Percentiles rank a stretch among this genome's conserved stretches.
Conservation (phyloP, 129 eudicot genomes). For the Apium graveolens region DNA sequence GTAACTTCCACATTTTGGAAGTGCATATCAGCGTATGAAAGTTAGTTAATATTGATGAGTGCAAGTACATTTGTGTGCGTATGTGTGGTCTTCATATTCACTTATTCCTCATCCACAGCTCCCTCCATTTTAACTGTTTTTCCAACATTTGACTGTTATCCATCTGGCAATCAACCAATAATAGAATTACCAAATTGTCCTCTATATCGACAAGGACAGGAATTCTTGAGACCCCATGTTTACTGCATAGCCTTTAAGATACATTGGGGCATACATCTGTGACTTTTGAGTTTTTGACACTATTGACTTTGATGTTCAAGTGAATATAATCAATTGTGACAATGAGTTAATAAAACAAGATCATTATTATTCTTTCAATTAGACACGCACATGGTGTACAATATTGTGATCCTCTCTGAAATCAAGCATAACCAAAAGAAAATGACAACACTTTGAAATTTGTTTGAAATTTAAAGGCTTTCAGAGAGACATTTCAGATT, state of each 20-base stretch:
- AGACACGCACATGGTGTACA: constrained; percentile 12
- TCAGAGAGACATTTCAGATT: neutral
- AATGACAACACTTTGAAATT: neutral
- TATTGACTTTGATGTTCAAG: neutral
- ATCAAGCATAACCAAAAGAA: neutral
- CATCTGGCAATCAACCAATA: neutral
- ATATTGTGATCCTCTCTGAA: constrained; percentile 12
- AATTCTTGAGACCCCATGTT: neutral
- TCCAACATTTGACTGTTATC: constrained; percentile 6
- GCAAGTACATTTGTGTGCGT: neutral
- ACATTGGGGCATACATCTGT: neutral
- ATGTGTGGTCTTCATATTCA: constrained; percentile 18
- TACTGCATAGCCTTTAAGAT: neutral
- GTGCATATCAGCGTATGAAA: neutral
- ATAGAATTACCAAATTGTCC: constrained; percentile 8
- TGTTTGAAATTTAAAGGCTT: neutral
- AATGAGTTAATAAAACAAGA: constrained; percentile 10
- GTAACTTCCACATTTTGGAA: constrained; percentile 16
- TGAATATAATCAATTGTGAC: neutral
- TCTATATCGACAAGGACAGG: neutral
- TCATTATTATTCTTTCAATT: neutral
- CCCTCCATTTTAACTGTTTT: constrained; percentile 10
- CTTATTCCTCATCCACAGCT: constrained; percentile 40
- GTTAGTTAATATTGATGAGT: neutral
- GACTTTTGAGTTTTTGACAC: neutral